Percentiles rank a stretch among this genome's conserved stretches.
Conservation (phyloP, 129 eudicot species). For the Artemisia annua region DNA sequence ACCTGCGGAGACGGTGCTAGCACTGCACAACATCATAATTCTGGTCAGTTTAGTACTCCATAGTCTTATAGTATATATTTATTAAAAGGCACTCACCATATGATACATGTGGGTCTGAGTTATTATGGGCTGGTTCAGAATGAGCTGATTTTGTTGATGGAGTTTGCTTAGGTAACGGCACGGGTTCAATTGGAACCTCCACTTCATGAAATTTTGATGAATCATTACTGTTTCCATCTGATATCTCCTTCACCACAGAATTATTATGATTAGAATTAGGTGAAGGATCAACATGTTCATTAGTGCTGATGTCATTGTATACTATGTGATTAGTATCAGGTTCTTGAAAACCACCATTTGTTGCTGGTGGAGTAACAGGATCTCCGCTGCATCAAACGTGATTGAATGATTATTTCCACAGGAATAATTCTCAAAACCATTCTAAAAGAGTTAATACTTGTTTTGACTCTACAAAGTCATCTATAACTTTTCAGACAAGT, state of each 20-base stretch:
- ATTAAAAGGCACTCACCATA: constrained; percentile 46
- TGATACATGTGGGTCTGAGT: constrained; percentile 21
- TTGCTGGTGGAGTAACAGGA: constrained; percentile 32
- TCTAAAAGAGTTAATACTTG: not conserved
- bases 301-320: constrained; percentile 9
- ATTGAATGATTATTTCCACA: not conserved
- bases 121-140: constrained; percentile 32
- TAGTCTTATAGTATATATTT: not conserved
- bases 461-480: too few relatives aligned
- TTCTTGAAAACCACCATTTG: constrained; percentile 21
- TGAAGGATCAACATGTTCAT: constrained; percentile 30
- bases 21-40: constrained; percentile 32
- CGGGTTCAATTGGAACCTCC: constrained; percentile 25
- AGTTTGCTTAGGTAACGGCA: constrained; percentile 31
- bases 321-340: constrained; percentile 36
- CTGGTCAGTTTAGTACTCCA: not conserved
- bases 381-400: constrained; percentile 41
- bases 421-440: not conserved
- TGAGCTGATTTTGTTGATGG: constrained; percentile 33
- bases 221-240: constrained; percentile 23
- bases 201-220: constrained; percentile 31
- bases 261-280: constrained; percentile 19
- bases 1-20: constrained; percentile 32
- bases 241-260: constrained; percentile 6
- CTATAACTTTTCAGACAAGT: too few relatives aligned